A percentile compares a stretch with the other conserved stretches of the same genome.
Evolutionary conservation across 2,329 filamentous ascomycete species (phyloP).

Genomic region (Ophiostoma sp.): DNA sequence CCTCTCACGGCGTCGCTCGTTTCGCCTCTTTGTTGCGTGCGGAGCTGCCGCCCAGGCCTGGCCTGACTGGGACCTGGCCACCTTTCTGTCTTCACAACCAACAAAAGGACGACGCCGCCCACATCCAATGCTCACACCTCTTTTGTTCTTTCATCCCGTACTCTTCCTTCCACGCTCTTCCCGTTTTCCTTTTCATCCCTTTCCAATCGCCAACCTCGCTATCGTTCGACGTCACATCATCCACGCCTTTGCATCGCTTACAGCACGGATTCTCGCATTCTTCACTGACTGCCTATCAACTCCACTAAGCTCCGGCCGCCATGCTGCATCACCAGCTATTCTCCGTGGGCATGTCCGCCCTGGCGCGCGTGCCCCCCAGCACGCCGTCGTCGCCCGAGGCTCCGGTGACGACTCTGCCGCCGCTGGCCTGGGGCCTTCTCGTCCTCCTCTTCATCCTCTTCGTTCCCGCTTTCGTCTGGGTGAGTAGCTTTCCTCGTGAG

Average conservation of each 20-base stretch:
- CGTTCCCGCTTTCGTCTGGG: constrained; percentile 41
- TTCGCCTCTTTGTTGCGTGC: not conserved
- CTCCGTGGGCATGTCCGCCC: constrained; percentile 20
- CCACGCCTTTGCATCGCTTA: no score
- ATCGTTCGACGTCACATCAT: no score
- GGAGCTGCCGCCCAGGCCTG: not conserved
- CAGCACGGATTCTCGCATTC: not conserved
- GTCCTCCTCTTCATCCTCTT: constrained; percentile 41
- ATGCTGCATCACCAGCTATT: constrained; percentile 20
- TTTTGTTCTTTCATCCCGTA: not conserved
- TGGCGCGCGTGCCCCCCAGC: constrained; percentile 18
- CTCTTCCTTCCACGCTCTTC: not conserved
- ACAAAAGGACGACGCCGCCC: not conserved
- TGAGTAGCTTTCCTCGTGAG: constrained; percentile 28
- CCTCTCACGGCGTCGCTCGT: not conserved
- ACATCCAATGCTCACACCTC: not conserved
- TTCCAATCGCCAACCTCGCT: no score
- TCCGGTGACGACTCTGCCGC: constrained; percentile 16
- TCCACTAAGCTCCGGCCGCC: not conserved
- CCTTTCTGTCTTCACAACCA: not conserved
- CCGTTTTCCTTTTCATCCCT: not conserved
- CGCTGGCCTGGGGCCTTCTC: constrained; percentile 39
- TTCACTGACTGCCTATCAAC: not conserved
- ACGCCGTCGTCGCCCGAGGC: constrained; percentile 22
- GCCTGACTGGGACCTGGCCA: not conserved